Evolutionary conservation across 2,329 filamentous ascomycete species (phyloP), one percentile per base, ranked within the genome.

Genomic region (Sphaerulina musiva): DNA sequence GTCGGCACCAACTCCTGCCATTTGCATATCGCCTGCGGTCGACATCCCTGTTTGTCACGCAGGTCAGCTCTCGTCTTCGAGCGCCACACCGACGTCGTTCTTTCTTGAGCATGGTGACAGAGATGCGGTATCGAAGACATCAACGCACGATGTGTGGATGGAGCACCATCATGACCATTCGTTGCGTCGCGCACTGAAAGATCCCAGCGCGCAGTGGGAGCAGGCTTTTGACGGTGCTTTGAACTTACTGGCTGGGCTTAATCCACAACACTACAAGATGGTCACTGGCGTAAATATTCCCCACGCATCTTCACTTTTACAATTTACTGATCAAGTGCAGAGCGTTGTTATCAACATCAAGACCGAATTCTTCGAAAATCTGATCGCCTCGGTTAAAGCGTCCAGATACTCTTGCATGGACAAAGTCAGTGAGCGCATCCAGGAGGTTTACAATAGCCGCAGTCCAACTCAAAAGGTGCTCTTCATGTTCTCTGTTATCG

Each of bases 281-380:
- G 54, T 57, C 17, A 55, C 53, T 32, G 62, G 63, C 32, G 65
- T 67, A 57, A 57, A 59, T 62, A 17, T 51, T 45, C 17, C 31
- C 11, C 32, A 29, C 34, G n/a, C 26, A 17, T 29, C 3, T 9
- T 14, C 29, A n/a, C 31, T 8, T 5, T 11, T 14, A 39, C 48
- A 36, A 59, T 66, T 32, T 62, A 55, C 29, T 43, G n/a, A 53
- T 38, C 4, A 31, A 6, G 36, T 3, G 23, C 46, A 68, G 66
- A 59, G 61, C 40, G 62, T 61, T 29, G 57, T 68, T 26, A 50
- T 68, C 45, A 66, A 62, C 57, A 64, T 67, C 58, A 68, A 68
- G 54, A 62, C 64, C 6, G 64, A 68, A 26, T 61, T 46, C 17
- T 23, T 53, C 12, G 23, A 55, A 4, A 67, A 68, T 45, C 57